Base-by-base conservation (phyloP, 2,329 filamentous ascomycete genomes). In the Myriosclerotinia scirpicola region DNA sequence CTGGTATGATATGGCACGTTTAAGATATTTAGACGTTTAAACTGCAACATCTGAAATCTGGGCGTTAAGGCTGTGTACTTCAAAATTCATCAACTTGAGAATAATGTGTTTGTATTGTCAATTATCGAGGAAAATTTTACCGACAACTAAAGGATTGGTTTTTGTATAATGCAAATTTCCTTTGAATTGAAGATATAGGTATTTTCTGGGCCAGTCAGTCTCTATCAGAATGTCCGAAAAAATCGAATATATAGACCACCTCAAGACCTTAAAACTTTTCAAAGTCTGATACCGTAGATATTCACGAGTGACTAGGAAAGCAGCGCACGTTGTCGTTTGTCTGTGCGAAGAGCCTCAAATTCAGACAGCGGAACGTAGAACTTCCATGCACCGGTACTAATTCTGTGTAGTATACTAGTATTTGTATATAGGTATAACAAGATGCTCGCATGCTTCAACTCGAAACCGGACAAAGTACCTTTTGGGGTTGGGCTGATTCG, bases 21-120 rank as follows among this genome's bases (percentile, higher is more conserved):
- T 40, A 12, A 40, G 38, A 12, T 12, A 40, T 14, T 59, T 46
- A 12, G 40, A 58, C 44, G 55, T 58, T 58, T 58, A 58, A 40
- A 46, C 40, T 58, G 11, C 26, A 34, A 58, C 55, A 17, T 36
- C 26, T 48, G 30, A 34, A 59, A 36, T 36, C 56, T 59, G 56
- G 56, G 56, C 42, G 20, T 59, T 36, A 36, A 48, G 42, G 56
- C 42, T 36, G 56, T 48, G 26, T 59, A 15, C 30, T 34, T 22
- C 17, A 48, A 48, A 36, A 46, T 59, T 48, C 42, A 59, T 48
- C 56, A 59, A 59, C 42, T 48, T 59, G 56, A 59, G 56, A 59
- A 59, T 36, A 12, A 36, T 22, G 42, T 17, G 20, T 30, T n/a
- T n/a, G 11, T 9, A 48, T 22, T 5, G 9, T 8, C 17, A 17